A percentile compares a stretch with the other conserved stretches of the same genome.
These are phyloP conservation scores for Plasmodium adleri DNA, from an alignment of 169 alveolate species.

Conservation along the genomic window DNA sequence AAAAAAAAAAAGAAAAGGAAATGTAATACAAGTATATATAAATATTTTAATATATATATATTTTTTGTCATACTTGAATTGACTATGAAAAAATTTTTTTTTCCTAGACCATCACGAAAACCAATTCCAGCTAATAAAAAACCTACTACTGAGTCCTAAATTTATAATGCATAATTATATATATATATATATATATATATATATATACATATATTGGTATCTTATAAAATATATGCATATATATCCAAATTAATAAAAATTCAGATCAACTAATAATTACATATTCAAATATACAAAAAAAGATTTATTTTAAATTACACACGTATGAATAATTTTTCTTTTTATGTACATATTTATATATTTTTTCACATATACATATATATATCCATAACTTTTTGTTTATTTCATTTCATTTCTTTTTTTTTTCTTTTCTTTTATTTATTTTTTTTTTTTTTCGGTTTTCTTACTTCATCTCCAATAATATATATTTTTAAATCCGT, in stretches of 20 bases:
- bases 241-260: too few species aligned
- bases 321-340: too few species aligned
- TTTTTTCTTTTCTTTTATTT: neutral
- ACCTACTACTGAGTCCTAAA: slow-evolving; percentile 85
- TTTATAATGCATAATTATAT: neutral
- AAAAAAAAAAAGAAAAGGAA: neutral
- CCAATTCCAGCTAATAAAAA: slow-evolving; percentile 86
- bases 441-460: neutral
- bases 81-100: slow-evolving; percentile 82
- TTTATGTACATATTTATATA: too few species aligned
- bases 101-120: slow-evolving; percentile 84
- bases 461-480: slow-evolving; percentile 85
- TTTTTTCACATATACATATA: neutral
- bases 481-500: slow-evolving; percentile 80
- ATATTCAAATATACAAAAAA: too few species aligned
- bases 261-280: too few species aligned
- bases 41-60: neutral
- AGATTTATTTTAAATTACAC: too few species aligned
- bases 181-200: neutral
- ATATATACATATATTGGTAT: too few species aligned
- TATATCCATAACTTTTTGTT: too few species aligned
- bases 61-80: slow-evolving; percentile 76
- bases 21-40: neutral
- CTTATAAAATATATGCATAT: too few species aligned
- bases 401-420: too few species aligned